phyloP scores from a whole-genome alignment of 2,329 filamentous ascomycete genomes.

The Amauroascus niger region DNA sequence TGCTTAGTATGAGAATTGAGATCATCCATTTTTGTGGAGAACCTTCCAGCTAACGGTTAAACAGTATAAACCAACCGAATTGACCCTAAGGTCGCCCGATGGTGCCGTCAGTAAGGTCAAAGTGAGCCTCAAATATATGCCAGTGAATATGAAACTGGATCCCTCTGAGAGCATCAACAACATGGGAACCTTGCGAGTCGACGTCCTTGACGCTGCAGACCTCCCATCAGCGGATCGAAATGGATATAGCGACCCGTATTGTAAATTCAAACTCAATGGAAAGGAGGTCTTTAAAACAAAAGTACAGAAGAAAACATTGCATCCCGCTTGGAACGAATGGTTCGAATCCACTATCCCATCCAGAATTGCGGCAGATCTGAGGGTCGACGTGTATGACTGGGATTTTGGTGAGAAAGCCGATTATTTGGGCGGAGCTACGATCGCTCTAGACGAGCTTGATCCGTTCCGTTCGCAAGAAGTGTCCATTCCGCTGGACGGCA shows the following conservation, averaged over 20 bases:
- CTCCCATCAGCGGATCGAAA: conserved; percentile 93
- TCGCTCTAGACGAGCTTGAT: conserved; percentile 70
- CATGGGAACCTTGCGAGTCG: conserved; percentile 89
- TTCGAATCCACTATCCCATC: conserved; percentile 79
- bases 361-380: conserved; percentile 73
- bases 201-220: conserved; percentile 74
- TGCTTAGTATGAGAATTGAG: conserved; percentile 55
- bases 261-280: conserved; percentile 84
- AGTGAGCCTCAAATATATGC: conserved; percentile 89
- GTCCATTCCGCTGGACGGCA: conserved; percentile 68
- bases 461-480: conserved; percentile 75
- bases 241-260: conserved; percentile 93
- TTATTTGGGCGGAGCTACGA: conserved; percentile 65
- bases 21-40: not conserved
- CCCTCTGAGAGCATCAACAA: conserved; percentile 98
- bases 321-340: conserved; percentile 91
- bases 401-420: conserved; percentile 95
- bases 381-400: conserved; percentile 81
- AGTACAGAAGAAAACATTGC: conserved; percentile 89
- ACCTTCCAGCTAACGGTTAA: conserved; percentile 12
- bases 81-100: conserved; percentile 68
- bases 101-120: conserved; percentile 70
- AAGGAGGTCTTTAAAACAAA: conserved; percentile 92
- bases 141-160: conserved; percentile 86
- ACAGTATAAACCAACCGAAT: conserved; percentile 77